Evolutionary conservation across 208 protist species (phyloP), one percentile per base, ranked within the genome.

Genomic region (Trypanosoma conorhini): DNA sequence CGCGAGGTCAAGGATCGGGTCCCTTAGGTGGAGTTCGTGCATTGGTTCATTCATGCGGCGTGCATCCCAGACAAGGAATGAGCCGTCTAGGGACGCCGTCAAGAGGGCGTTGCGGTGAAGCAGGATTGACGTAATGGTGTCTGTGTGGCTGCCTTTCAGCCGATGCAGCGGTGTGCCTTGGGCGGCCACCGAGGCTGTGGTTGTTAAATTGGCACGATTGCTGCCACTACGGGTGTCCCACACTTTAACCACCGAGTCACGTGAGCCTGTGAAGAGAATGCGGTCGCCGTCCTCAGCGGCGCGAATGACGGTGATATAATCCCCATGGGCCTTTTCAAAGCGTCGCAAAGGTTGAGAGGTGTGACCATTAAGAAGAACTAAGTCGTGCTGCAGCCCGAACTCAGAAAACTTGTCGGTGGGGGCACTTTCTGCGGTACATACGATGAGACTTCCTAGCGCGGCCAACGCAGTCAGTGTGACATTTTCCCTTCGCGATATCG

Each of bases 301-400:
- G 35, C 77, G 66, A 52, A 96, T 70, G 2, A 82, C 67, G 5
- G 91, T 96, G 42, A 84, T 89, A 81, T 83, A 92, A 73, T 94
- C 88, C 33, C 71, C 69, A 72, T 96, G 91, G 1, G 81, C 88
- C 3, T 65, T 56, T 1, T 67, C 64, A 46, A 94, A 73, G 17
- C 77, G 81, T 24, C 76, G 74, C 55, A 82, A 58, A n/a, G 76
- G 57, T 59, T 84, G 81, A 50, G 80, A 81, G 40, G 67, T 81
- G 24, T 61, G 62, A 19, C 74, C 74, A 70, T 77, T 84, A 61
- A 86, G 42, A 33, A 91, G 67, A 44, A 65, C 31, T 28, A 91
- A 48, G 35, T 86, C 70, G 67, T 91, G 85, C 15, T 80, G 77
- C n/a, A 40, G 54, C n/a, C 67, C 52, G 30, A 59, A 31, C 15